Base-by-base conservation (phyloP, 257 asterid genomes). In the Nicotiana noctiflora region DNA sequence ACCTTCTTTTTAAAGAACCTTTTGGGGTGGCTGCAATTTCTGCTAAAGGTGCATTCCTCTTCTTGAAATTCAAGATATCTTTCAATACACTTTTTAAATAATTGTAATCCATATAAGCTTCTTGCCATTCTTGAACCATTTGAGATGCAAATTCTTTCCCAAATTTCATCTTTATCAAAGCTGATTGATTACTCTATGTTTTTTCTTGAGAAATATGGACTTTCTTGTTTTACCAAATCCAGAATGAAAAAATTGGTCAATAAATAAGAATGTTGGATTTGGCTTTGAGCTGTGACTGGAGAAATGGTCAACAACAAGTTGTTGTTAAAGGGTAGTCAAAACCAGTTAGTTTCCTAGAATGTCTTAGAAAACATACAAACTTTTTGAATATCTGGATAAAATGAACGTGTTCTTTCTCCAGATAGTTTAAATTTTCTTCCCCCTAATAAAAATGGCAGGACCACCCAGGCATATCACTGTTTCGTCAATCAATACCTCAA, bases 111-210 rank as follows among this genome's bases (percentile, higher is more conserved):
- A 93, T 86, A 90, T 93, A 94, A 1, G 94, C 94, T 55, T 57
- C 82, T 81, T 89, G 92, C 97, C 96, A 93, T 93, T 94, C 98
- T 51, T 77, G 98, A 44, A 94, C 95, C 97, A 91, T 89, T 80
- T 94, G 98, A 81, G 95, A 90, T 76, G 91, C 87, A 64, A 90
- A 80, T 83, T 94, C 98, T 86, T 91, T 94, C 81, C 98, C 97
- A 21, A 94, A 94, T 90, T 94, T 94, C 98, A 94, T 94, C 77
- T 84, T 87, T 46, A 46, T 21, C 32, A 7, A 2, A 31, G 13
- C 49, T 64, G 46, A 18, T 8, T 15, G 32, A 2, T 59, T n/a
- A n/a, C n/a, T n/a, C 31, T 13, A 8, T 25, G 13, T 3, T 21
- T 60, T 19, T 25, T 27, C 17, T 34, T 29, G 23, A 21, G 0